A percentile compares a stretch with the other conserved stretches of the same genome.
These are phyloP conservation scores for Microstegium vimineum DNA, from an alignment of 176 grass and related monocot genomes.

Conservation along the genomic window DNA sequence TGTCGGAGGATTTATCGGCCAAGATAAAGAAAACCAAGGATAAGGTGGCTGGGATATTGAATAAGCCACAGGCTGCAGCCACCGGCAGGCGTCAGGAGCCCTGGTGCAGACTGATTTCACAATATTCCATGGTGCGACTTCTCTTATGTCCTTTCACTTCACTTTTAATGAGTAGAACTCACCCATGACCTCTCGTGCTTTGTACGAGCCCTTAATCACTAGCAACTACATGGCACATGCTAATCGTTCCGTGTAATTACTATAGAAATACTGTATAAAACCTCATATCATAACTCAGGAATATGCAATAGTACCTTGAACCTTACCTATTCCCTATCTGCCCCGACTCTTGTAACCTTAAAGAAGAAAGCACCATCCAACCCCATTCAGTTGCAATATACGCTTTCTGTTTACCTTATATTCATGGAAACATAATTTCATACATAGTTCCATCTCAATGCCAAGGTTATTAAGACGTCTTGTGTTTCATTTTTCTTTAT, in stretches of 20 bases:
- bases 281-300: background rate
- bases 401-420: background rate
- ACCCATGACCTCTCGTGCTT: background rate
- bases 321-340: background rate
- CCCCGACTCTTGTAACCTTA: background rate
- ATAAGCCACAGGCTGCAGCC: constrained; percentile 2
- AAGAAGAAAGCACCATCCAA: background rate
- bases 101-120: constrained; percentile 71
- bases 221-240: background rate
- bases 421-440: background rate
- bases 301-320: background rate
- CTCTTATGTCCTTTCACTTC: background rate
- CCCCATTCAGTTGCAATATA: background rate
- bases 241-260: background rate
- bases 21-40: background rate
- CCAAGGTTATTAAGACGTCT: background rate
- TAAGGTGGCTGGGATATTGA: constrained; percentile 24
- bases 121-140: constrained; percentile 46
- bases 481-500: background rate
- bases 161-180: background rate
- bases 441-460: background rate
- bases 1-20: constrained; percentile 39
- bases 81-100: constrained; percentile 30
- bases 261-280: constrained; percentile 6
- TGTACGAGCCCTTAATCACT: background rate